Conservation (phyloP, 169 alveolate genomes). For the Plasmodium coatneyi region DNA sequence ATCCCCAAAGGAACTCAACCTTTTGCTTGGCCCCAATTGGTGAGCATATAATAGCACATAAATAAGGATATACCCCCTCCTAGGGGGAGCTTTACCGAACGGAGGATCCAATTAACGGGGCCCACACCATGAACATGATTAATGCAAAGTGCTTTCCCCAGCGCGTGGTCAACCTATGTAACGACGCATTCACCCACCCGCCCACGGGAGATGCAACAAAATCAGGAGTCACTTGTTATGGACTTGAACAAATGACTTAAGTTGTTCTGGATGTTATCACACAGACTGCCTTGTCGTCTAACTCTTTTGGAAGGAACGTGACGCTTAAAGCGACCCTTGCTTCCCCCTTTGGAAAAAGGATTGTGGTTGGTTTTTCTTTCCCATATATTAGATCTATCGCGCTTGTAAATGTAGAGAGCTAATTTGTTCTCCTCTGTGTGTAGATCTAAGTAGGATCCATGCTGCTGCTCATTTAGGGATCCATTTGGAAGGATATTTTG, state of each 20-base stretch:
- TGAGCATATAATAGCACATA: no score
- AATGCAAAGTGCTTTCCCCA: background rate
- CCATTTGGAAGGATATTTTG: background rate
- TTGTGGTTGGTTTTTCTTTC: conserved; percentile 24
- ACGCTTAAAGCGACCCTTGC: background rate
- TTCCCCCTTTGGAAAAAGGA: conserved; percentile 16
- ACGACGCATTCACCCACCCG: background rate
- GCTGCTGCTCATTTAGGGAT: background rate
- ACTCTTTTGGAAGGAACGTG: conserved; percentile 4
- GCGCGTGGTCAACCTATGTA: background rate
- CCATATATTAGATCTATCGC: conserved; percentile 11
- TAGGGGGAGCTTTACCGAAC: background rate
- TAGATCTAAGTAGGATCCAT: background rate
- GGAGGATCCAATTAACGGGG: background rate
- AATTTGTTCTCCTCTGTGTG: conserved; percentile 20
- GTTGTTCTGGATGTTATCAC: conserved; percentile 38
- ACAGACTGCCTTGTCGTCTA: background rate
- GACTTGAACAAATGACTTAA: conserved; percentile 13
- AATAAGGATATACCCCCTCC: background rate
- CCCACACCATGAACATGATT: background rate
- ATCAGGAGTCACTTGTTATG: conserved; percentile 32
- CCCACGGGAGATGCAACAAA: background rate
- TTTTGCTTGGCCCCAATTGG: background rate
- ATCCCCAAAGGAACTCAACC: background rate
- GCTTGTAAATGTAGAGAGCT: conserved; percentile 59